Conservation (phyloP, 805 yeast genomes). For the Hanseniaspora meyeri region DNA sequence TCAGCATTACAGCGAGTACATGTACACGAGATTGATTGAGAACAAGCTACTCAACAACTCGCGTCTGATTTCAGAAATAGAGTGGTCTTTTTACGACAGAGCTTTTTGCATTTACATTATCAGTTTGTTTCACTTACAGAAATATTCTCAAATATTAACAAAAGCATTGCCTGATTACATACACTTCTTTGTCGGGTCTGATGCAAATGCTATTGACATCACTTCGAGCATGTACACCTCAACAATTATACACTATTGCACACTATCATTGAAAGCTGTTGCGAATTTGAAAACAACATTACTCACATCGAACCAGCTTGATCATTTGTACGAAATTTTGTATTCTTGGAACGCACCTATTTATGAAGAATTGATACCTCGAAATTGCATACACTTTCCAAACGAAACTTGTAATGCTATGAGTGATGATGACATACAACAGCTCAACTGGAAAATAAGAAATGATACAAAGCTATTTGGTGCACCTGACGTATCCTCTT, state of each 20-base stretch:
- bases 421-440: background rate
- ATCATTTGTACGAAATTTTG: background rate
- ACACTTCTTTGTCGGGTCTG: background rate
- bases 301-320: background rate
- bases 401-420: background rate
- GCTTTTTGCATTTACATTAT: background rate
- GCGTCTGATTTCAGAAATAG: background rate
- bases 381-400: background rate
- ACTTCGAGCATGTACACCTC: background rate
- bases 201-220: background rate
- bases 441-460: background rate
- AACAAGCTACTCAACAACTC: background rate
- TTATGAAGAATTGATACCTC: background rate
- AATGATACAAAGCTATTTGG: background rate
- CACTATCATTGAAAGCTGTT: background rate
- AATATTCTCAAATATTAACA: background rate
- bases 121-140: background rate
- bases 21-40: background rate
- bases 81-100: background rate
- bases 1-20: background rate
- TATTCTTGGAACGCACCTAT: background rate
- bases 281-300: background rate
- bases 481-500: background rate
- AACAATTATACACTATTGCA: background rate
- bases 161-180: background rate